These are phyloP conservation scores for Ceratocystis cubensis DNA, from an alignment of 2,329 filamentous ascomycete species.

Conservation along the genomic window DNA sequence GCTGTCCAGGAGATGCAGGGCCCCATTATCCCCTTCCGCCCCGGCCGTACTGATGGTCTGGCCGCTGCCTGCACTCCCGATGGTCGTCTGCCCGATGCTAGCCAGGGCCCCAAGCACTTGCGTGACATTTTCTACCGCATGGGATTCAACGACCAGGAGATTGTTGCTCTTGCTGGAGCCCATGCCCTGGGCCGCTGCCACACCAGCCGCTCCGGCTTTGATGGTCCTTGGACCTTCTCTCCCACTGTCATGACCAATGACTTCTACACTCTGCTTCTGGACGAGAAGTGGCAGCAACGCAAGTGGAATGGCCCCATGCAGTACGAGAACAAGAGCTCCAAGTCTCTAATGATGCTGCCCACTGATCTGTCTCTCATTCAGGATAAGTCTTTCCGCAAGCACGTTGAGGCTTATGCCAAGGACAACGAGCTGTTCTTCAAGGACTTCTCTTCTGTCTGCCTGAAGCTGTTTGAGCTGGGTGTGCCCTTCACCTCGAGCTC, in stretches of 20 bases:
- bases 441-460: constrained; percentile 69
- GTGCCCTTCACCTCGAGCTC: constrained; percentile 66
- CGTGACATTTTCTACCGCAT: constrained; percentile 90
- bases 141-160: constrained; percentile 96
- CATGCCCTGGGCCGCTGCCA: constrained; percentile 87
- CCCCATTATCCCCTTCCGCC: constrained; percentile 74
- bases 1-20: constrained; percentile 95
- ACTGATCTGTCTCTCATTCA: constrained; percentile 77
- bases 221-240: constrained; percentile 85
- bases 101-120: constrained; percentile 68
- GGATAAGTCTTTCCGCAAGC: constrained; percentile 73
- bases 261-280: constrained; percentile 74
- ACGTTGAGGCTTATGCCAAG: constrained; percentile 78
- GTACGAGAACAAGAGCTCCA: constrained; percentile 77
- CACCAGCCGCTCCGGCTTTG: constrained; percentile 73
- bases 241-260: constrained; percentile 90
- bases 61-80: constrained; percentile 80
- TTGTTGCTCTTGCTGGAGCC: constrained; percentile 76
- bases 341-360: constrained; percentile 94
- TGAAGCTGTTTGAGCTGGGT: constrained; percentile 83
- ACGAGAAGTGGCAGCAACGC: constrained; percentile 85
- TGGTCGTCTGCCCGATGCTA: constrained; percentile 69
- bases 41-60: constrained; percentile 72
- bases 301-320: constrained; percentile 86
- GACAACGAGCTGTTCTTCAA: constrained; percentile 87